Evolutionary conservation across 257 asterid genomes (phyloP), one percentile per base, ranked within the genome.

Genomic region (Plectranthus barbatus): DNA sequence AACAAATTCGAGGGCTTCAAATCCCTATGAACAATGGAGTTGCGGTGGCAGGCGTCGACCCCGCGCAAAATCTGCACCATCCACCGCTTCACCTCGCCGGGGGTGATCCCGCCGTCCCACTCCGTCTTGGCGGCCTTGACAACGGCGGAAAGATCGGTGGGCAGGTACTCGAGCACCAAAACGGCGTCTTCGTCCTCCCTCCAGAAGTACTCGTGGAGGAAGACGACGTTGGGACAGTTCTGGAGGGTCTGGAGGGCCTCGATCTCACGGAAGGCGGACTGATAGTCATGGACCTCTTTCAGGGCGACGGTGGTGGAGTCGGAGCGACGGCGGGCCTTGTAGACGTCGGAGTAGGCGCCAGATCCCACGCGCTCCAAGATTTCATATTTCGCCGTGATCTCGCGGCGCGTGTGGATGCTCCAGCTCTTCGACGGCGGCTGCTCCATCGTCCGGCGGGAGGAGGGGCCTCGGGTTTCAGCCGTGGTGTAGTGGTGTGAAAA

Each of bases 341-440:
- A 93, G 15, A 93, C 97, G 77, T 93, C 99, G 54, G 99, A 86
- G 74, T 93, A 93, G 0, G 97, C 99, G 37, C 97, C 99, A 42
- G 95, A 81, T 5, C 99, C 99, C 57, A 93, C 83, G 47, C 86
- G 87, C 74, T 85, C 85, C 2, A 73, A 66, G 69, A 90, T 82
- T 68, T 85, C 78, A 75, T 87, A 90, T 70, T 90, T 93, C 2
- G 81, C 36, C 62, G 81, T 85, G 83, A 93, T 83, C 48, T 89
- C 94, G 10, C 74, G 76, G 54, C 99, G 95, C 73, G 86, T 83
- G 78, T 90, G 80, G 80, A 93, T 90, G 90, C 97, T 93, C 99
- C 97, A 93, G 81, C 99, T 90, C 86, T 89, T 93, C 14, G 82
- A 57, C 40, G 81, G 74, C 45, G 71, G 72, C 44, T 59, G 60